A percentile compares a stretch with the other conserved stretches of the same genome.
phyloP scores from a whole-genome alignment of 495 filamentous ascomycete species.

The Delitschia confertaspora region DNA sequence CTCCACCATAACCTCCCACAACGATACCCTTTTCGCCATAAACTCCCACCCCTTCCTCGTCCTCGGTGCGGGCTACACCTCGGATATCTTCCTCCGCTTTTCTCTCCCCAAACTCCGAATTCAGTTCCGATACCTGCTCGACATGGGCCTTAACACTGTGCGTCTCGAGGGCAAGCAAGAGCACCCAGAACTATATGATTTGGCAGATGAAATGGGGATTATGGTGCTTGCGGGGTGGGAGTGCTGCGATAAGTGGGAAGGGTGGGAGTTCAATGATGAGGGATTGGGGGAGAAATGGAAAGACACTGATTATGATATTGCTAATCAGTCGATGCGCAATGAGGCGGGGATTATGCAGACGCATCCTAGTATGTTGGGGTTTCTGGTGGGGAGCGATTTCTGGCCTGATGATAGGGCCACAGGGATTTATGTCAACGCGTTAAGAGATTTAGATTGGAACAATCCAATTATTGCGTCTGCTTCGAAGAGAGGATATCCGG shows the following conservation, averaged over 20 bases:
- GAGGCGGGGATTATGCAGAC: constrained; percentile 39
- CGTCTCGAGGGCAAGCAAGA: constrained; percentile 59
- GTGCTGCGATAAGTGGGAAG: constrained; percentile 63
- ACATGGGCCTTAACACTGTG: constrained; percentile 55
- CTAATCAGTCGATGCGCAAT: constrained; percentile 47
- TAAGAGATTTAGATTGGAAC: constrained; percentile 47
- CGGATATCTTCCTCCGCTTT: constrained; percentile 56
- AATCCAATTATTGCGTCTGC: constrained; percentile 52
- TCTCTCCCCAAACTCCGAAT: constrained; percentile 37
- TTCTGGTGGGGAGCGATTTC: constrained; percentile 53
- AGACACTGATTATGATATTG: constrained; percentile 46
- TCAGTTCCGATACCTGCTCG: constrained; percentile 45
- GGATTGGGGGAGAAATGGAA: constrained; percentile 42
- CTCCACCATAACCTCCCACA: constrained; percentile 42
- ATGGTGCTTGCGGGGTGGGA: constrained; percentile 60
- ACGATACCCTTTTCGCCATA: constrained; percentile 48
- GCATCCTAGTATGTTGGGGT: constrained; percentile 47
- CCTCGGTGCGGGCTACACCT: constrained; percentile 50
- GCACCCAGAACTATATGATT: constrained; percentile 49
- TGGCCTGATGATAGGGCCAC: constrained; percentile 53
- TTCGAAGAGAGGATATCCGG: constrained; percentile 45
- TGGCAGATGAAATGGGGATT: constrained; percentile 50
- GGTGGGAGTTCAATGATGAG: constrained; percentile 53
- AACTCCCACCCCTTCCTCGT: constrained; percentile 53
- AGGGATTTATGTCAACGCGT: constrained; percentile 41